These are phyloP conservation scores for Colletotrichum tamarilloi DNA, from an alignment of 2,329 filamentous ascomycete species.

Conservation along the genomic window DNA sequence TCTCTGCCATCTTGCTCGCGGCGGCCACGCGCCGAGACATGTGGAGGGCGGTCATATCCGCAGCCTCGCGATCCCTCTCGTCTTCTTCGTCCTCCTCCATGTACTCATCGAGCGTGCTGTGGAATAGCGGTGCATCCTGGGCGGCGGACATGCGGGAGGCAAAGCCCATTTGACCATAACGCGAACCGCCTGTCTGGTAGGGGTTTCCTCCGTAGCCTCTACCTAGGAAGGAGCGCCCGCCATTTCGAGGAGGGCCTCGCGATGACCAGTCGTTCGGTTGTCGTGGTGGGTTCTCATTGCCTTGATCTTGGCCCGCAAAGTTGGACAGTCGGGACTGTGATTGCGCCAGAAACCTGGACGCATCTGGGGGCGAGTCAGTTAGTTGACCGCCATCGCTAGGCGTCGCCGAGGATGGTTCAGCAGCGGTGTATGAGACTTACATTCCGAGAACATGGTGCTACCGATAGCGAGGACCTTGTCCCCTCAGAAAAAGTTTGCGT, in stretches of 20 bases:
- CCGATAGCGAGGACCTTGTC: constrained; percentile 34
- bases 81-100: constrained; percentile 93
- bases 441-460: constrained; percentile 75
- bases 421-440: constrained; percentile 63
- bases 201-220: constrained; percentile 74
- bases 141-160: constrained; percentile 77
- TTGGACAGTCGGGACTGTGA: constrained; percentile 89
- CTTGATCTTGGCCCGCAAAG: constrained; percentile 69
- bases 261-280: constrained; percentile 50
- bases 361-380: constrained; percentile 70
- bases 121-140: constrained; percentile 92
- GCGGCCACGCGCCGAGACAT: constrained; percentile 90
- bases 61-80: constrained; percentile 88
- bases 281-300: constrained; percentile 49
- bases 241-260: constrained; percentile 43
- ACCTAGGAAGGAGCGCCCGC: constrained; percentile 56
- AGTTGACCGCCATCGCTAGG: constrained; percentile 16
- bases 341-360: constrained; percentile 95
- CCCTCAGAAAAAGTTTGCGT: constrained; percentile 24
- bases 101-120: constrained; percentile 90
- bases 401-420: constrained; percentile 35
- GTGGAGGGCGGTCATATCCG: constrained; percentile 94
- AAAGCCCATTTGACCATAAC: constrained; percentile 79
- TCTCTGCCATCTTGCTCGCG: constrained; percentile 84
- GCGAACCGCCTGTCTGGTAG: constrained; percentile 76